phyloP scores from a whole-genome alignment of 148 eudicot genomes.

The Amaranthus cruentus region DNA sequence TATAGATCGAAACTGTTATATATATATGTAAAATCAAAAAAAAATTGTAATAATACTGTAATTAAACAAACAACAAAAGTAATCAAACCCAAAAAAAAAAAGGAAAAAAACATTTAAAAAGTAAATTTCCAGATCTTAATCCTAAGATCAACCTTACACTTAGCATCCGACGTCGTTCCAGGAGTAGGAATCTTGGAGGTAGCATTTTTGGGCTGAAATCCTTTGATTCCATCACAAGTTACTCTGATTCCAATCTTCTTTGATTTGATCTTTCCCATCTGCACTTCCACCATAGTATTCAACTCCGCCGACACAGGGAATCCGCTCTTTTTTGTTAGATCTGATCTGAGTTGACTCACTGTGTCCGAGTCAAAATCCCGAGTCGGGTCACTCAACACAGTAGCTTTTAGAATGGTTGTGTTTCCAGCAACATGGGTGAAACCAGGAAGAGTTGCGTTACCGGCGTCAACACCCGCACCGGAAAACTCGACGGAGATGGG shows the following conservation, averaged over 20 bases:
- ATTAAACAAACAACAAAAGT: constrained; percentile 3
- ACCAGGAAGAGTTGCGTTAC: constrained; percentile 41
- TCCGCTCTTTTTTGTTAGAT: constrained; percentile 52
- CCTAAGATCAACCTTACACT: constrained; percentile 92
- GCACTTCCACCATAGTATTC: constrained; percentile 56
- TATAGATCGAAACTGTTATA: constrained; percentile 16
- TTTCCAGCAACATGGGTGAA: constrained; percentile 41
- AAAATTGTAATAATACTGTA: constrained; percentile 13
- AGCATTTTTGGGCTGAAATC: constrained; percentile 40
- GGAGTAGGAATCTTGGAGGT: constrained; percentile 31
- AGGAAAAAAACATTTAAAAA: constrained; percentile 31
- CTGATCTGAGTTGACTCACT: constrained; percentile 35
- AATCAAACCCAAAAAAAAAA: not conserved
- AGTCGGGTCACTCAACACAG: constrained; percentile 13
- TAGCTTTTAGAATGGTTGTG: constrained; percentile 36
- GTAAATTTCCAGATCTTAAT: constrained; percentile 96
- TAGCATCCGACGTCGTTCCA: constrained; percentile 40
- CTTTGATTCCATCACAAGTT: constrained; percentile 58
- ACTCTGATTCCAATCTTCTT: constrained; percentile 66
- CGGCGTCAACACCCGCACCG: constrained; percentile 32
- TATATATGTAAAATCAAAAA: constrained; percentile 2
- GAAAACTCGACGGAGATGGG: constrained; percentile 27
- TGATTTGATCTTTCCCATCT: constrained; percentile 53
- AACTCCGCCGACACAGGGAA: constrained; percentile 46
- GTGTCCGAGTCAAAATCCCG: constrained; percentile 49